Conservation (phyloP, 768 basidiomycete species). For the Termitomyces sp. region DNA sequence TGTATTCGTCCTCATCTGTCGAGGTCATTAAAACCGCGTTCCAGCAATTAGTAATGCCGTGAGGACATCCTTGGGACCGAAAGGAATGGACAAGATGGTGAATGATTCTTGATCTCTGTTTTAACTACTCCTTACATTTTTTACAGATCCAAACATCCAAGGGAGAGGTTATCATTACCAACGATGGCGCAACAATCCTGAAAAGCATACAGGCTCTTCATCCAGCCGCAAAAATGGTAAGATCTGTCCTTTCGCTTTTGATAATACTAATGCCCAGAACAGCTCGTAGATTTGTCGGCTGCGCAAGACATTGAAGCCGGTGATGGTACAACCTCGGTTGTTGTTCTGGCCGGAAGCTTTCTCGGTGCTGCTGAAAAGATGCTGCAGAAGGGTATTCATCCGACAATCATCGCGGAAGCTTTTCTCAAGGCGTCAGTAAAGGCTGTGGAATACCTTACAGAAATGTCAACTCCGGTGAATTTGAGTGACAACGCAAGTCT, state of each 20-base stretch:
- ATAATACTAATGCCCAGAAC: conserved; percentile 12
- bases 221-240: conserved; percentile 96
- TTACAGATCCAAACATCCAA: conserved; percentile 92
- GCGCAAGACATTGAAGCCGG: conserved; percentile 99
- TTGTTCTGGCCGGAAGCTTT: conserved; percentile 91
- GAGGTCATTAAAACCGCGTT: neutral
- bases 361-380: conserved; percentile 96
- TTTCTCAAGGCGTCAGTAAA: conserved; percentile 91
- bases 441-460: conserved; percentile 89
- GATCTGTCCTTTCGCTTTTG: conserved; percentile 16
- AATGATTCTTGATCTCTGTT: conserved; percentile 16
- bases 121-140: conserved; percentile 4
- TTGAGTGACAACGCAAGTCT: conserved; percentile 81
- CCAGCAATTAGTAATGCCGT: conserved; percentile 97
- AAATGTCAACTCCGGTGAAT: conserved; percentile 90
- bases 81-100: conserved; percentile 99
- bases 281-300: conserved; percentile 96
- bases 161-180: conserved; percentile 96
- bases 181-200: conserved; percentile 97
- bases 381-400: conserved; percentile 95
- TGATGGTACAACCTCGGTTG: conserved; percentile 96
- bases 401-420: conserved; percentile 93
- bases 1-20: neutral
- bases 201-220: conserved; percentile 94
- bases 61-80: conserved; percentile 91